Evolutionary conservation across 2,329 filamentous ascomycete genomes (phyloP).

Genomic region (Fusarium udum): DNA sequence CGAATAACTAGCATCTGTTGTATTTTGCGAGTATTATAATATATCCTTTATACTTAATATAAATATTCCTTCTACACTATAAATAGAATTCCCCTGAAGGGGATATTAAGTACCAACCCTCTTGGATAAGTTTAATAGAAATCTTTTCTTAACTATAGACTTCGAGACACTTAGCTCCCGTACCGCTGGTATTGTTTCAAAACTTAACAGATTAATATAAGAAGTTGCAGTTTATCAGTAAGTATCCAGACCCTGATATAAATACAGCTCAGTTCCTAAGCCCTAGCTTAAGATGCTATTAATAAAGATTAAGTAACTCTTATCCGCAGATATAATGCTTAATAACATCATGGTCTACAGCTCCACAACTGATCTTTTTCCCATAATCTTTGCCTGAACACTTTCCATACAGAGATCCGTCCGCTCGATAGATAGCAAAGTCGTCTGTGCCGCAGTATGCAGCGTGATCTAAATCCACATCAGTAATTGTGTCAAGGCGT

Average conservation of each 20-base stretch:
- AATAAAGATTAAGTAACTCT: neutral
- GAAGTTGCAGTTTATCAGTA: neutral
- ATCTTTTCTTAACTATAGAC: too few relatives aligned
- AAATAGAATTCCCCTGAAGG: too few relatives aligned
- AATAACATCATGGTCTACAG: neutral
- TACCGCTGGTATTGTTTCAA: too few relatives aligned
- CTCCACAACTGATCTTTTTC: neutral
- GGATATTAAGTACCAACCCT: too few relatives aligned
- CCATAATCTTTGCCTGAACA: neutral
- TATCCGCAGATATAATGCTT: neutral
- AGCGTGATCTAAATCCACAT: neutral
- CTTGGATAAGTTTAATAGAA: too few relatives aligned
- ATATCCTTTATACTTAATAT: neutral
- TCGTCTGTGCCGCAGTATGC: neutral
- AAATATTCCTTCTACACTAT: neutral
- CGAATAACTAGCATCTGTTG: fast-evolving
- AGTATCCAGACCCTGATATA: too few relatives aligned
- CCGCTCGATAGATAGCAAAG: neutral
- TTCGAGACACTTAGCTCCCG: too few relatives aligned
- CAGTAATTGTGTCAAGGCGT: fast-evolving
- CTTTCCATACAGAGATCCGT: neutral
- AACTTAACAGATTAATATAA: too few relatives aligned
- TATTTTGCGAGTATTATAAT: fast-evolving
- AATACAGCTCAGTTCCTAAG: too few relatives aligned
- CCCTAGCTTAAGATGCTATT: too few relatives aligned